These are phyloP conservation scores for maize (Zea mays) DNA, from an alignment of 176 grass and related monocot species.

Conservation along the genomic window Zm-B73-REFERENCE-NAM-5.0 NC_050102.1:156319001-156319500, in stretches of 20 bases:
- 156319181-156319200: background rate
- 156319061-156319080: slow-evolving; percentile 53
- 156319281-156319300: background rate
- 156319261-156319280: background rate
- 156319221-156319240: background rate
- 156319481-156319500: background rate
- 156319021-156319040: slow-evolving; percentile 81
- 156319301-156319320: background rate
- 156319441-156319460: background rate
- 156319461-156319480: background rate
- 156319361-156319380: background rate
- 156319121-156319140: background rate
- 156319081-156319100: slow-evolving; percentile 1
- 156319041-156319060: slow-evolving; percentile 61
- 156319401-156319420: background rate
- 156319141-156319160: background rate
- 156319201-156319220: slow-evolving; percentile 8
- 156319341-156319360: background rate
- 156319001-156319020: slow-evolving; percentile 98
- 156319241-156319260: background rate
- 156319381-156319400: background rate
- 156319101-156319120: background rate
- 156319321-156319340: background rate
- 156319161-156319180: background rate
- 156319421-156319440: background rate